These are phyloP conservation scores for Pythium plurisporium DNA, from an alignment of 352 stramenopile genomes.

Conservation along the genomic window DNA sequence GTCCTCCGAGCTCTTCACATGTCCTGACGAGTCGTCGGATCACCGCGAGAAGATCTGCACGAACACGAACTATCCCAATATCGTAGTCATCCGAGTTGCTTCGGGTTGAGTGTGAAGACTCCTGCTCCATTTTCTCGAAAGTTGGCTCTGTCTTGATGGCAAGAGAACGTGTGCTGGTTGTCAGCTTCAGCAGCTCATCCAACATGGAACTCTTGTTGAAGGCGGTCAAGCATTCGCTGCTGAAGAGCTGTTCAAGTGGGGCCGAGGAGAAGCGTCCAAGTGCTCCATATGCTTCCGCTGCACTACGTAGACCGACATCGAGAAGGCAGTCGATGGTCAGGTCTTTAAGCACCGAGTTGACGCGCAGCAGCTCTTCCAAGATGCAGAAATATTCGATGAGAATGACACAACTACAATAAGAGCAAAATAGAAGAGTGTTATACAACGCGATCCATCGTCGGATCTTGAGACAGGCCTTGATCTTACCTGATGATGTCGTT, in stretches of 20 bases:
- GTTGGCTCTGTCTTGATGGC: not conserved
- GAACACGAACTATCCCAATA: conserved; percentile 37
- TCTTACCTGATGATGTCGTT: conserved; percentile 11
- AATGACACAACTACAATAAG: conserved; percentile 50
- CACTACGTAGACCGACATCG: conserved; percentile 4
- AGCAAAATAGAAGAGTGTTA: conserved; percentile 3
- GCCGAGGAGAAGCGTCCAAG: conserved; percentile 12
- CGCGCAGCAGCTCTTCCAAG: conserved; percentile 35
- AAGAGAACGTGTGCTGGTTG: not conserved
- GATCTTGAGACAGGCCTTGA: not conserved
- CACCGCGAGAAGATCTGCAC: conserved; percentile 43
- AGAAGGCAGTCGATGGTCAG: not conserved
- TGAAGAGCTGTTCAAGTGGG: conserved; percentile 7
- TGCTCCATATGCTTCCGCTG: conserved; percentile 2
- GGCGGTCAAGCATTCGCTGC: not conserved
- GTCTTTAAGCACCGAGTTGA: conserved; percentile 8
- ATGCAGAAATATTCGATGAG: conserved; percentile 64
- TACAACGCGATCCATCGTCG: not conserved
- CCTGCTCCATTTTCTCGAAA: not conserved
- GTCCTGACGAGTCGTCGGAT: conserved; percentile 44
- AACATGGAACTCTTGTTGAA: not conserved
- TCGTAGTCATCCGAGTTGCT: conserved; percentile 39
- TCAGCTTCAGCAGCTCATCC: not conserved
- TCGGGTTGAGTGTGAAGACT: not conserved
- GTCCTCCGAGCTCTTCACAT: conserved; percentile 27